Evolutionary conservation across 352 stramenopile genomes (phyloP).

Genomic region (Thalassiosira mediterranea): DNA sequence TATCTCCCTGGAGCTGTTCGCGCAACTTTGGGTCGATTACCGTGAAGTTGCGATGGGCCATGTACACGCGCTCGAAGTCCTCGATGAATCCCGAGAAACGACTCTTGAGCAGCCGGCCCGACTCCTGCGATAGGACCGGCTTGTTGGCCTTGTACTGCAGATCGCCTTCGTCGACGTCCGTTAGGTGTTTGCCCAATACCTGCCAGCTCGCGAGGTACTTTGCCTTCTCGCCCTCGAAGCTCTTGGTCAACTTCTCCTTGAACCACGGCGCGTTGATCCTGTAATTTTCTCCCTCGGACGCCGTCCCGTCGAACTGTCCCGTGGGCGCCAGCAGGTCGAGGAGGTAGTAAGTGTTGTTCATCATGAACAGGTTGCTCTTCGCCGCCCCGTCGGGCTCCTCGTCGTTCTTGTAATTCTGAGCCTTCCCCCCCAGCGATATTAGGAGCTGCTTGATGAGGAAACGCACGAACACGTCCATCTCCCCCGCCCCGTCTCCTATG

Average conservation of each 20-base stretch:
- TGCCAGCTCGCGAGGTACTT: constrained; percentile 76
- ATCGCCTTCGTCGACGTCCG: constrained; percentile 86
- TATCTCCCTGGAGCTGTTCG: constrained; percentile 87
- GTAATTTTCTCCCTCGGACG: constrained; percentile 71
- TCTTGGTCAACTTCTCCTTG: constrained; percentile 85
- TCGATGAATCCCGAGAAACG: constrained; percentile 87
- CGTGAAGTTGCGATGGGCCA: constrained; percentile 83
- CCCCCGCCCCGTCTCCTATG: constrained; percentile 75
- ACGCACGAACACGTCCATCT: constrained; percentile 77
- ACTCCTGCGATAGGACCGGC: constrained; percentile 88
- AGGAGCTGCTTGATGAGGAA: constrained; percentile 79
- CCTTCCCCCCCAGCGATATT: constrained; percentile 71
- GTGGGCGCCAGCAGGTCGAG: constrained; percentile 84
- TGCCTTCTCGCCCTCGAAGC: constrained; percentile 87
- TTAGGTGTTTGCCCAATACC: constrained; percentile 70
- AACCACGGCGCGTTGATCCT: constrained; percentile 87
- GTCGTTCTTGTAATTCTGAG: constrained; percentile 76
- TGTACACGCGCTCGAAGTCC: constrained; percentile 71
- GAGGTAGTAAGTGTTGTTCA: constrained; percentile 93
- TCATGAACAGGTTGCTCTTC: constrained; percentile 87
- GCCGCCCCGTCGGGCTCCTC: constrained; percentile 44
- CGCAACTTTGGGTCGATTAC: constrained; percentile 88
- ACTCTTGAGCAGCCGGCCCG: constrained; percentile 90
- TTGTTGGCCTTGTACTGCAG: constrained; percentile 88
- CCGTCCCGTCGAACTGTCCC: constrained; percentile 19